Percentiles rank a stretch among this genome's conserved stretches.
Conservation (phyloP, 164 flowering plant species). For the Aristolochia contorta region DNA sequence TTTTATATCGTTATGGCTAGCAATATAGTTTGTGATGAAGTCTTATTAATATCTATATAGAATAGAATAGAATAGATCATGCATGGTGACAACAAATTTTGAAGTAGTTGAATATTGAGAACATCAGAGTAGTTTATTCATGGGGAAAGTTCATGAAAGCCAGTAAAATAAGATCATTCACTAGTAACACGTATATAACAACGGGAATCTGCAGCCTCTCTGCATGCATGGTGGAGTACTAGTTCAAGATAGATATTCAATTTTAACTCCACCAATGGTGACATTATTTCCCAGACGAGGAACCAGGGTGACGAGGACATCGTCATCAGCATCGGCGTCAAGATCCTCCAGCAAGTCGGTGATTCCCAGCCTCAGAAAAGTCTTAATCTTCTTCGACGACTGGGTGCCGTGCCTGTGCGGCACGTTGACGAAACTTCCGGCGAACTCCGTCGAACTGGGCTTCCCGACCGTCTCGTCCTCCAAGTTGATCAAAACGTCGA, state of each 20-base stretch:
- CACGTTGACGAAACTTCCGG: slow-evolving; percentile 52
- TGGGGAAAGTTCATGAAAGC: too few relatives aligned
- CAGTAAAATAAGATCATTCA: too few relatives aligned
- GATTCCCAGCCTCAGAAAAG: slow-evolving; percentile 30
- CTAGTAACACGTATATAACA: too few relatives aligned
- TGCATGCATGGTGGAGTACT: neutral
- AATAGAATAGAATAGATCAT: too few relatives aligned
- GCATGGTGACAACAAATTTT: too few relatives aligned
- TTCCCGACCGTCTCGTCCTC: slow-evolving; percentile 23
- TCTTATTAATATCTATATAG: too few relatives aligned
- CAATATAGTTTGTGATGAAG: too few relatives aligned
- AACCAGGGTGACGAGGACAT: slow-evolving; percentile 1
- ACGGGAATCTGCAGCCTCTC: too few relatives aligned
- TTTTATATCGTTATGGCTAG: too few relatives aligned
- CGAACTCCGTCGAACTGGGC: slow-evolving; percentile 35
- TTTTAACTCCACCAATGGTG: slow-evolving; percentile 1
- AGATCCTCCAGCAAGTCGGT: slow-evolving; percentile 48
- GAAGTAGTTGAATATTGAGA: too few relatives aligned
- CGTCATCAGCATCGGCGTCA: slow-evolving; percentile 35
- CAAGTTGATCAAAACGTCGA: slow-evolving; percentile 43
- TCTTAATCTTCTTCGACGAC: slow-evolving; percentile 17
- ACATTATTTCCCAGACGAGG: neutral
- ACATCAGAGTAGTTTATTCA: too few relatives aligned
- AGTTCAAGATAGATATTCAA: slow-evolving; percentile 1
- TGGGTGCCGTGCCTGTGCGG: slow-evolving; percentile 25